Evolutionary conservation across 2,329 filamentous ascomycete species (phyloP).

Genomic region (Fusarium sp.): DNA sequence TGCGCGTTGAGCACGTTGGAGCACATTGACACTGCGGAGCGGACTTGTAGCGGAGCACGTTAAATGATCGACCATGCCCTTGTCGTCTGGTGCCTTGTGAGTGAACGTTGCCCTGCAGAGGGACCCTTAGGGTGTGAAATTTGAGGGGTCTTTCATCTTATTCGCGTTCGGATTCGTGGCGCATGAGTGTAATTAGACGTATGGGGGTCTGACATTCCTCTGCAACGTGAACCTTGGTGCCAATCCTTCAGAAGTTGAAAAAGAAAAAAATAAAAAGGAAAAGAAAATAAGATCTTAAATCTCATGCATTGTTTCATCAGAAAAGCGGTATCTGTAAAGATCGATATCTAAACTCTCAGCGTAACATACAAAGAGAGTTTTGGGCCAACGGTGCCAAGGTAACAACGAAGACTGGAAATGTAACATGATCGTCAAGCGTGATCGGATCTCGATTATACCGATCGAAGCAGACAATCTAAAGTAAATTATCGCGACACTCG

Average conservation of each 20-base stretch:
- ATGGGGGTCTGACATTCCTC: not conserved
- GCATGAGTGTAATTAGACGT: constrained; percentile 19
- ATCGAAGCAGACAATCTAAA: constrained; percentile 3
- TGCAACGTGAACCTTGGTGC: not conserved
- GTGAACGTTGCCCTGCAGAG: constrained; percentile 3
- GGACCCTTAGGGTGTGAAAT: constrained; percentile 19
- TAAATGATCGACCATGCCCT: constrained; percentile 10
- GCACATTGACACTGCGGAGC: constrained; percentile 6
- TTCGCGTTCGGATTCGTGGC: constrained; percentile 27
- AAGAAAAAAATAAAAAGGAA: too few relatives aligned
- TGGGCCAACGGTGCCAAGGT: not conserved
- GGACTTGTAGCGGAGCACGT: constrained; percentile 20
- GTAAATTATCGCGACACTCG: not conserved
- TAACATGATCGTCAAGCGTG: constrained; percentile 9
- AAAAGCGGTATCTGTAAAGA: not conserved
- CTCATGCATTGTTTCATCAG: not conserved
- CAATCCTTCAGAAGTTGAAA: not conserved
- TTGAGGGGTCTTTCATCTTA: constrained; percentile 29
- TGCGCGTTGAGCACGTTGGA: not conserved
- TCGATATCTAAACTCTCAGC: not conserved
- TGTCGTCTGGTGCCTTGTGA: not conserved
- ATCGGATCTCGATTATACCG: constrained; percentile 41
- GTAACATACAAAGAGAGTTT: constrained; percentile 10
- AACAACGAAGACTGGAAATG: not conserved
- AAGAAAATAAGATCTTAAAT: too few relatives aligned